Base-by-base conservation (phyloP, 176 grass and related monocot species). In the Ampelocalamus luodianensis region DNA sequence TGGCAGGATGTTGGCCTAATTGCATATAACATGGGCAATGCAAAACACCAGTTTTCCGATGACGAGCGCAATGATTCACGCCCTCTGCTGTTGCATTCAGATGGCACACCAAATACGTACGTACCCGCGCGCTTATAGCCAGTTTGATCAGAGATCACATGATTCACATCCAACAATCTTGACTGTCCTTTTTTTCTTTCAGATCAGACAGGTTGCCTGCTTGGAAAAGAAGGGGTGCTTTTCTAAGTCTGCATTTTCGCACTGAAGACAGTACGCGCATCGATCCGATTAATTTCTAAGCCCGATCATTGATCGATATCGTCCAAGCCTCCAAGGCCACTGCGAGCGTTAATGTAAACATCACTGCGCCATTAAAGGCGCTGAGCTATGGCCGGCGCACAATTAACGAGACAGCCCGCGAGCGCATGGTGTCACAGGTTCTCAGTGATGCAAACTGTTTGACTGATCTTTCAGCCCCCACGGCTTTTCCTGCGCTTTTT, bases 351-450 rank as follows among this genome's bases (percentile, higher is more conserved):
- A 18, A 45, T 14, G 39, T 82, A 58, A 39, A 44, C 77, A 69
- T 81, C 82, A 22, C 42, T 8, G 70, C 15, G 54, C 39, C 76
- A 34, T 40, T 54, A 24, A 26, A 49, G 56, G 43, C 26, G 45
- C 3, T 14, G 74, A 32, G 43, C 63, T 71, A 40, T 65, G 88
- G 58, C 22, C 79, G 38, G 78, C 79, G 29, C 53, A 15, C 72
- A 10, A 39, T 64, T 8, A 61, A 40, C 77, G 77, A 62, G 63
- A 48, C 55, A 43, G 50, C 34, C 55, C 54, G 40, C 79, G 73
- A 14, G 67, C 51, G 78, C 23, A 1, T 1, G 64, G 78, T 72
- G 73, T 90, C 88, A 90, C 88, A 87, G 79, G 88, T 87, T 83
- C 73, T 61, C 73, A 72, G 84, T 87, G 84, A 86, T 40, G 72